Conservation (phyloP, 2,329 filamentous ascomycete genomes). For the Apiospora arundinis region DNA sequence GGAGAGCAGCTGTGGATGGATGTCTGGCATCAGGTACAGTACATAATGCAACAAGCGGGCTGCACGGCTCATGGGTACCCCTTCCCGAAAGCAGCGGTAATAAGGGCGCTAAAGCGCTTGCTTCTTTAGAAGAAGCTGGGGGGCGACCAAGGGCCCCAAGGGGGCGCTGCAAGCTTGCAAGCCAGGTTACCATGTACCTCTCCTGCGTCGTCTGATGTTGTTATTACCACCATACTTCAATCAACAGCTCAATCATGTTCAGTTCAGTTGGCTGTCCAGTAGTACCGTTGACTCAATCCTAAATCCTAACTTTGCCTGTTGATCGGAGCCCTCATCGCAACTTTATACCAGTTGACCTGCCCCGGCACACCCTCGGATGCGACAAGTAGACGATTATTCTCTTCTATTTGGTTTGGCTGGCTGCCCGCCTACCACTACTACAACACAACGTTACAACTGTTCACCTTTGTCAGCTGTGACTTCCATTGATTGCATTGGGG, state of each 20-base stretch:
- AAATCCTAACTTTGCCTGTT: constrained; percentile 1
- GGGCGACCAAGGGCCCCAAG: neutral
- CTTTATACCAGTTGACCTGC: neutral
- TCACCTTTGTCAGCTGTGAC: constrained; percentile 3
- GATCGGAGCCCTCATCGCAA: constrained; percentile 10
- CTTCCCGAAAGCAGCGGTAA: constrained; percentile 19
- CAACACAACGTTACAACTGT: constrained; percentile 9
- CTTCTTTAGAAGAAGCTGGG: constrained; percentile 9
- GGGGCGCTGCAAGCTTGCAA: neutral
- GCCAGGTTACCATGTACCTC: neutral
- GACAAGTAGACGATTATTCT: neutral
- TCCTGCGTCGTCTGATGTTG: constrained; percentile 2
- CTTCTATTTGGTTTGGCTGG: neutral
- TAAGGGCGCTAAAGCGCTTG: constrained; percentile 18
- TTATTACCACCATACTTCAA: neutral
- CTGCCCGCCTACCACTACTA: neutral
- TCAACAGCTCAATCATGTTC: neutral
- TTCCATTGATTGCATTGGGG: constrained; percentile 17
- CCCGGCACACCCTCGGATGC: neutral
- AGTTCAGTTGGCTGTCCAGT: constrained; percentile 2
- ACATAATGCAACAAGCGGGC: constrained; percentile 7
- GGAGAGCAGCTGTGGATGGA: neutral
- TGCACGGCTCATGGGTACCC: constrained; percentile 14
- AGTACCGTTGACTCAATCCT: no score
- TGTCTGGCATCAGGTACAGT: constrained; percentile 13